Conservation (phyloP, 2,329 filamentous ascomycete species). For the Penicillium hesseltinei region DNA sequence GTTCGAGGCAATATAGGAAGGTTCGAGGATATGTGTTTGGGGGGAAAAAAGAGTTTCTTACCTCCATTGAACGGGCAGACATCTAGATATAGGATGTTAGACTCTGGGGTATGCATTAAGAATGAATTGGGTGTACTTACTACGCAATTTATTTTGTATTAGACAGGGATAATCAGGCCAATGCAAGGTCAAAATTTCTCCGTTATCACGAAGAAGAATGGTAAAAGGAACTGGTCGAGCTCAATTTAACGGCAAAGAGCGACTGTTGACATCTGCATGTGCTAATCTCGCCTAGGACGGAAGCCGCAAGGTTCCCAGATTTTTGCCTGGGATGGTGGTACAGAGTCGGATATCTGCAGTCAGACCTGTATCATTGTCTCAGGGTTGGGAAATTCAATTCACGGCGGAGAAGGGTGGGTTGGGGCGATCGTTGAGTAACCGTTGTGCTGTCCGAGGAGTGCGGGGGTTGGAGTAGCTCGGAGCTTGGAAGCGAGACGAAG, state of each 20-base stretch:
- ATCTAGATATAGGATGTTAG: conserved; percentile 3
- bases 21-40: not conserved
- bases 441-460: conserved; percentile 5
- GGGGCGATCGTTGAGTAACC: not conserved
- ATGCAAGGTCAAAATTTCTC: not conserved
- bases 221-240: conserved; percentile 5
- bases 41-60: not conserved
- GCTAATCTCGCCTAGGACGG: conserved; percentile 4
- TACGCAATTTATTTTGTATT: not conserved
- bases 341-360: conserved; percentile 5
- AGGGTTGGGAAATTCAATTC: not conserved
- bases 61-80: conserved; percentile 9
- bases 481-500: not conserved
- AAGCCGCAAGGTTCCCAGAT: conserved; percentile 1
- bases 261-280: conserved; percentile 9
- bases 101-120: not conserved
- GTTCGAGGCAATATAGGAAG: not conserved
- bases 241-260: conserved; percentile 8
- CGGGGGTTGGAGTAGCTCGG: conserved; percentile 13
- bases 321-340: conserved; percentile 2
- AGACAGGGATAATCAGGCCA: not conserved
- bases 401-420: not conserved
- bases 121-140: not conserved
- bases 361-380: conserved; percentile 8
- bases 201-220: not conserved